These are phyloP conservation scores for Pseudopediastrum boryanum DNA, from an alignment of 139 green algal genomes.

Conservation along the genomic window DNA sequence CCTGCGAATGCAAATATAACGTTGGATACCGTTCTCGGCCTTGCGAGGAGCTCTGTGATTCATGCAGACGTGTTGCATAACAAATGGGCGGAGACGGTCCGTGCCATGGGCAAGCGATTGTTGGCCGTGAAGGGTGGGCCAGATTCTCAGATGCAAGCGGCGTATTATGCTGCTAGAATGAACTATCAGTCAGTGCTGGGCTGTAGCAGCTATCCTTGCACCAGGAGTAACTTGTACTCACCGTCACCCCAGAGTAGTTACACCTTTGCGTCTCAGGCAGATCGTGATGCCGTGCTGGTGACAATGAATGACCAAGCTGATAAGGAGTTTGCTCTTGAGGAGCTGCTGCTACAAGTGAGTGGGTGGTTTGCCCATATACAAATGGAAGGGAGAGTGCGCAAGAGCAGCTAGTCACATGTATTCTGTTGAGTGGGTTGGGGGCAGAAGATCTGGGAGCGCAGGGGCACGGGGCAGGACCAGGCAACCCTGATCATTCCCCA, in stretches of 20 bases:
- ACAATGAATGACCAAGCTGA: not conserved
- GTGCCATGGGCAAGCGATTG: not conserved
- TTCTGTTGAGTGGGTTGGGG: too few relatives aligned
- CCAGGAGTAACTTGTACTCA: not conserved
- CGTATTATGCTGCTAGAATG: not conserved
- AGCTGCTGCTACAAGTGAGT: not conserved
- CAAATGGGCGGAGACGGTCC: not conserved
- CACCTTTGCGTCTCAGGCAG: slow-evolving; percentile 5
- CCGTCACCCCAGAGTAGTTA: not conserved
- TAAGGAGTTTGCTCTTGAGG: not conserved
- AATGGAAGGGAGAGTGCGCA: not conserved
- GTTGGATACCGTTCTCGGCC: not conserved
- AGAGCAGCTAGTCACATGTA: too few relatives aligned
- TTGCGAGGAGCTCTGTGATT: not conserved
- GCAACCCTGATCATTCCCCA: too few relatives aligned
- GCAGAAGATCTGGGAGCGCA: too few relatives aligned
- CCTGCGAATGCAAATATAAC: not conserved
- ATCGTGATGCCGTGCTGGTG: not conserved
- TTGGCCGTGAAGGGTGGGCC: slow-evolving; percentile 2
- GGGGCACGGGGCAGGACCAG: too few relatives aligned
- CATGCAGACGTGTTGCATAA: slow-evolving; percentile 12
- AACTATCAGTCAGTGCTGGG: not conserved
- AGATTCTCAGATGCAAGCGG: not conserved
- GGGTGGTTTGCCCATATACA: not conserved
- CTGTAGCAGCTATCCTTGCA: not conserved